Evolutionary conservation across 1,284 basidiomycete genomes (phyloP), one percentile per base, ranked within the genome.

Genomic region (Leccinum pachyderme): DNA sequence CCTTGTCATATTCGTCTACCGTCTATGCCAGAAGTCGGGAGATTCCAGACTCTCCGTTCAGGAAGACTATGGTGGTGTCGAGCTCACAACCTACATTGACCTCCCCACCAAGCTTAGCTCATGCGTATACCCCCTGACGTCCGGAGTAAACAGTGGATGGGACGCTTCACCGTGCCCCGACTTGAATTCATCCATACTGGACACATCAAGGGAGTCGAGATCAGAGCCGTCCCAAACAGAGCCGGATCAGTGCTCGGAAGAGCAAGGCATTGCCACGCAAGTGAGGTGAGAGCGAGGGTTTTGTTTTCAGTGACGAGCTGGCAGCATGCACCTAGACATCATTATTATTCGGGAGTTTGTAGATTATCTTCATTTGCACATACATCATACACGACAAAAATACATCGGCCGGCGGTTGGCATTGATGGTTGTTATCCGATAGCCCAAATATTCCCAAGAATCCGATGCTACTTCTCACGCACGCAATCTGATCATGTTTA

Each of bases 11-110:
- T 47, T 60, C 12, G 12, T 56, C 46, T 61, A 63, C 39, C 57
- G 62, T 35, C 11, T 57, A 15, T 53, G 11, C 18, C 63, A 13
- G 2, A 60, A 44, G 18, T 28, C 55, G 15, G n/a, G 0, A 31
- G 49, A 54, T 2, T 4, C 18, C 12, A 47, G 54, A 4, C 1
- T 27, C 5, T 27, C 29, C 2, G 32, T 32, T 13, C 5, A 25
- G 15, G 39, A 52, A 32, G 45, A 15, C 7, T 7, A 35, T 29
- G 8, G 28, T n/a, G 35, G 5, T 2, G 49, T 46, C 7, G 51
- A 64, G 32, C 56, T 68, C 12, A 65, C 66, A 9, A 65, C 49
- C 27, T 5, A 58, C 44, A 52, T 64, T 15, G 54, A 57, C n/a
- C 22, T 55, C 22, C 66, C 64, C 1, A 58, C 53, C 47, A 64